Evolutionary conservation across 2,329 filamentous ascomycete species (phyloP), one percentile per base, ranked within the genome.

Genomic region (Xylaria sp.): DNA sequence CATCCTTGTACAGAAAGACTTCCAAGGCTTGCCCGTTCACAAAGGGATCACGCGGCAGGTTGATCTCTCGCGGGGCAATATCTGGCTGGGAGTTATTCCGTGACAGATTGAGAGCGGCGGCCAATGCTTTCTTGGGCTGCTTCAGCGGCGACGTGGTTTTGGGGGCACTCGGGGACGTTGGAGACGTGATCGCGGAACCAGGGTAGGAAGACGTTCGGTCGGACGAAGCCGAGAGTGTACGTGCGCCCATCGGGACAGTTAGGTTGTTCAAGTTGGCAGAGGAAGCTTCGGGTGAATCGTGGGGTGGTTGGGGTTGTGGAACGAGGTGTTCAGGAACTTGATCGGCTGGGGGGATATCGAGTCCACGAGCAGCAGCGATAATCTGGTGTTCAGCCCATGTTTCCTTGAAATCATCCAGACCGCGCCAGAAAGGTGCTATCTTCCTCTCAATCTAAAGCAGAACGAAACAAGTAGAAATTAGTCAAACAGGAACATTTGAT

Each of bases 21-120:
- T 98, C 95, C 47, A 98, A 83, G 0, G 91, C 91, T 70, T 97
- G 92, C n/a, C 95, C 94, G 70, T 98, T 97, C 46, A 98, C 91
- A 71, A 91, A 94, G 0, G 92, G 91, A 69, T 97, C 93, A 64
- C 88, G 84, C 0, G 93, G 90, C 2, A 97, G 81, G 61, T 88
- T 82, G n/a, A 94, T 80, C 78, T 97, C 94, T 67, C 90, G 89
- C 1, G 91, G 91, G 0, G 82, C 79, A 68, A 94, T 82, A 59
- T 97, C 93, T 4, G 86, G 83, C 42, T 88, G 86, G 0, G 90
- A 90, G 51, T 83, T 85, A 72, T 91, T 92, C 54, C 89, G 89
- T 1, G 90, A 92, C n/a, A 88, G 82, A 40, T 87, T 92, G 1
- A 94, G 86, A 1, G 94, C 85, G 4, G 92, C 92, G 1, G 93